phyloP scores from a whole-genome alignment of 2,329 filamentous ascomycete species.

The Xenoacremonium recifei region DNA sequence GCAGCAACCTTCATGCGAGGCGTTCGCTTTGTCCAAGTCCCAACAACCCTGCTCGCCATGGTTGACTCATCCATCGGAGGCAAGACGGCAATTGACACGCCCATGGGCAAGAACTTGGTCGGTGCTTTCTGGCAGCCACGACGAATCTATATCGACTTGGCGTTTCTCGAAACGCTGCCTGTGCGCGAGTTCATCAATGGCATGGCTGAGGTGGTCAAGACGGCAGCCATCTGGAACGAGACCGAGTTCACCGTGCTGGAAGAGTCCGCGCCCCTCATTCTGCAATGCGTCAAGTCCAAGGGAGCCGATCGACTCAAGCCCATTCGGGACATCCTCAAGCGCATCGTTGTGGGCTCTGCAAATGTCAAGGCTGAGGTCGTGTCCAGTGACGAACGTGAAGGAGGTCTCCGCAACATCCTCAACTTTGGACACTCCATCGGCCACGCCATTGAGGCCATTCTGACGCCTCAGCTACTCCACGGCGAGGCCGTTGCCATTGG shows the following conservation, averaged over 20 bases:
- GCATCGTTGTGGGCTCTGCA: conserved; percentile 86
- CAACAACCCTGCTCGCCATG: conserved; percentile 93
- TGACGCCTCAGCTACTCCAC: conserved; percentile 92
- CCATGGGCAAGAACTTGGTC: conserved; percentile 92
- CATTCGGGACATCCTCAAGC: conserved; percentile 69
- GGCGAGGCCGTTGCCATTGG: conserved; percentile 95
- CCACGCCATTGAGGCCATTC: conserved; percentile 91
- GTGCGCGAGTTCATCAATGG: conserved; percentile 95
- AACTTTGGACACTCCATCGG: conserved; percentile 99
- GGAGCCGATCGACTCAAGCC: conserved; percentile 61
- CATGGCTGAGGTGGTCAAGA: conserved; percentile 98
- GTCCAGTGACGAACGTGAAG: conserved; percentile 90
- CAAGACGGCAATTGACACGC: conserved; percentile 97
- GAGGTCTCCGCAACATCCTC: conserved; percentile 86
- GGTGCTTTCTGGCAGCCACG: conserved; percentile 96
- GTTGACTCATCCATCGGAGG: conserved; percentile 98
- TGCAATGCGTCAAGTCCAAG: conserved; percentile 42
- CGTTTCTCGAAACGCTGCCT: conserved; percentile 87
- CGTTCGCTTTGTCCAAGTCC: conserved; percentile 93
- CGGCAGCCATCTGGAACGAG: conserved; percentile 93
- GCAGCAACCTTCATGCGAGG: conserved; percentile 98
- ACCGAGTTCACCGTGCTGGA: conserved; percentile 82
- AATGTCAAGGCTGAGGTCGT: conserved; percentile 92
- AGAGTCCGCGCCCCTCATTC: conserved; percentile 73
- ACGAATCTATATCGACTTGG: conserved; percentile 90